Evolutionary conservation across 2,329 filamentous ascomycete species (phyloP), one percentile per base, ranked within the genome.

Genomic region (Botrytis fragariae): DNA sequence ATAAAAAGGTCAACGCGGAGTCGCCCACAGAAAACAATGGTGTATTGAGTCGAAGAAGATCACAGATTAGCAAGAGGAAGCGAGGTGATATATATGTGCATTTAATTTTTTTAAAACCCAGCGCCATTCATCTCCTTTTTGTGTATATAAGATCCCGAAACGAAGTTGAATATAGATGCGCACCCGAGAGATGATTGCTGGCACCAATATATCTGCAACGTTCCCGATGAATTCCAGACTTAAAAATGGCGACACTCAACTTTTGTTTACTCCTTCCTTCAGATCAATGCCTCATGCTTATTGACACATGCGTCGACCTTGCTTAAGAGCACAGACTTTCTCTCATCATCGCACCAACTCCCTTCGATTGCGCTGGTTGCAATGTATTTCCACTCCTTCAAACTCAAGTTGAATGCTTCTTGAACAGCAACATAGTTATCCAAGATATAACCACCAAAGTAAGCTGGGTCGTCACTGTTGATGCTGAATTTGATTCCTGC

Each of bases 361-460:
- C 89, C 90, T 74, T 87, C 83, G 18, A 94, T 89, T 32, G 87
- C 85, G 54, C 88, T 87, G 75, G 84, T 84, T 18, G 87, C 89
- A 78, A 95, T 91, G 9, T 79, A 82, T 76, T 83, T 85, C 93
- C 92, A 94, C 71, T 95, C 91, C n/a, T 83, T 81, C 6, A 90
- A 82, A 35, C 81, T 86, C 76, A 95, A 81, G 6, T 83, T 80
- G 80, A 93, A 93, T 0, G 90, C 89, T 60, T 93, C 90, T 81
- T 95, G 92, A 44, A 95, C 90, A 1, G 90, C 90, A 77, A 89
- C 91, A 82, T 92, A 94, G 77, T 94, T 94, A 77, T 92, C 91
- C 69, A 92, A 83, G 71, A 94, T 88, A 81, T 93, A 94, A 0
- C 89, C 90, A 4, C 91, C 91, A 83, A 95, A 94, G 70, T 86